phyloP scores from a whole-genome alignment of 1,139 yeast genomes.

The Zygosaccharomyces sapae region DNA sequence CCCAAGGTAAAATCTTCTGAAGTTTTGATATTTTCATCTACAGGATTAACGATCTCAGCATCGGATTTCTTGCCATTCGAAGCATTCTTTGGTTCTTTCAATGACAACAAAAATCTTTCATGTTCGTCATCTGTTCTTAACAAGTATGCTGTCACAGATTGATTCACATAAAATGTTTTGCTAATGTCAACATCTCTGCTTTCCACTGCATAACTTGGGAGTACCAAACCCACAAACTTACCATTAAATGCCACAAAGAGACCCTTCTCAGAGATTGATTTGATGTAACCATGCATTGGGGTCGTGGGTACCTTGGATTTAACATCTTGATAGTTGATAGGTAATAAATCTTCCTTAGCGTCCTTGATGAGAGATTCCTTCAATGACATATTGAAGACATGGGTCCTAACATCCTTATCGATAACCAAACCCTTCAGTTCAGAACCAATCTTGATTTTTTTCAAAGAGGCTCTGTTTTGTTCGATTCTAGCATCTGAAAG shows the following conservation, averaged over 20 bases:
- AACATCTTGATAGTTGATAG: constrained; percentile 57
- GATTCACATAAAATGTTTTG: constrained; percentile 53
- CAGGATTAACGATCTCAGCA: constrained; percentile 46
- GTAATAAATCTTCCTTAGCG: constrained; percentile 53
- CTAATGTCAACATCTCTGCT: constrained; percentile 54
- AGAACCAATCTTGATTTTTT: constrained; percentile 58
- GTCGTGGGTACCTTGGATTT: constrained; percentile 42
- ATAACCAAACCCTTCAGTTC: constrained; percentile 57
- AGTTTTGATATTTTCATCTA: constrained; percentile 49
- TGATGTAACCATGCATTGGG: constrained; percentile 65
- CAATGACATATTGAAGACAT: constrained; percentile 57
- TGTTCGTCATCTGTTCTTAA: constrained; percentile 63
- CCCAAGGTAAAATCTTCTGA: constrained; percentile 59
- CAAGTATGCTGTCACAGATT: constrained; percentile 67
- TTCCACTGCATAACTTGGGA: constrained; percentile 68
- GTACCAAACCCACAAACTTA: constrained; percentile 74
- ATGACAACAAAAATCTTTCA: constrained; percentile 62
- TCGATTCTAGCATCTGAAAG: constrained; percentile 71
- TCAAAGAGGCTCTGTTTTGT: constrained; percentile 60
- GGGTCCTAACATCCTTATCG: constrained; percentile 60
- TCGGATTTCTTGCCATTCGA: constrained; percentile 12
- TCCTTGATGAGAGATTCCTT: constrained; percentile 67
- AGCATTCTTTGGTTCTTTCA: constrained; percentile 39
- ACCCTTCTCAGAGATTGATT: constrained; percentile 72
- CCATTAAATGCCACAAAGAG: constrained; percentile 81